Conservation (phyloP, 208 protist species). For the Sergeia podlipaevii region DNA sequence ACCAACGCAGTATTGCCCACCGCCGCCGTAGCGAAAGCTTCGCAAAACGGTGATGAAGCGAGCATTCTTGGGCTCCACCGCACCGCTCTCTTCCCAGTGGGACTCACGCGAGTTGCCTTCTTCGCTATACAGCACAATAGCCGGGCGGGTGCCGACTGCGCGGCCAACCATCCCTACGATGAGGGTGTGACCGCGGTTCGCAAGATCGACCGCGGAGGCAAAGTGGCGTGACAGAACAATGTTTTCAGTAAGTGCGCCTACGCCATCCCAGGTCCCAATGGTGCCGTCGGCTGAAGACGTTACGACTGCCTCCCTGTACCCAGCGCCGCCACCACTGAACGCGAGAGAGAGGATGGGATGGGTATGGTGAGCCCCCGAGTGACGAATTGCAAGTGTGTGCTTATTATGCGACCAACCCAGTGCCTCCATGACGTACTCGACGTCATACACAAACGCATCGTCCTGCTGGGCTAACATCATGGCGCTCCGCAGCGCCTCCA, state of each 20-base stretch:
- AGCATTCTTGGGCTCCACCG: constrained; percentile 63
- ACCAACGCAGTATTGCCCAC: constrained; percentile 58
- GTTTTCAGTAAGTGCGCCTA: constrained; percentile 62
- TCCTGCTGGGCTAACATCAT: constrained; percentile 63
- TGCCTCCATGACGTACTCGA: constrained; percentile 85
- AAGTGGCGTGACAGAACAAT: constrained; percentile 78
- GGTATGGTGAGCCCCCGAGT: constrained; percentile 48
- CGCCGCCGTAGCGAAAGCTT: constrained; percentile 28
- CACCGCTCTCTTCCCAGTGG: constrained; percentile 72
- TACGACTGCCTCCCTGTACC: constrained; percentile 65
- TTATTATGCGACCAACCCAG: constrained; percentile 82
- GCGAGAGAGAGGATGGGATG: constrained; percentile 72
- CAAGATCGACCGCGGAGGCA: constrained; percentile 79
- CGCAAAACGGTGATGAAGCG: constrained; percentile 75
- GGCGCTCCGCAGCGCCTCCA: constrained; percentile 42
- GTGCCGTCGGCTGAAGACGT: constrained; percentile 80
- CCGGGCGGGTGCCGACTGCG: constrained; percentile 39
- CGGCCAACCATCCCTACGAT: constrained; percentile 72
- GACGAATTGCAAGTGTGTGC: constrained; percentile 34
- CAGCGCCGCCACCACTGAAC: constrained; percentile 48
- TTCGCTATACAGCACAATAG: constrained; percentile 73
- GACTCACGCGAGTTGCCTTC: constrained; percentile 42
- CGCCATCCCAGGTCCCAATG: constrained; percentile 80
- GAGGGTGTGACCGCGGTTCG: constrained; percentile 62
- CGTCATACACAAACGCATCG: constrained; percentile 82